Conservation (phyloP, 2,329 filamentous ascomycete species). For the Cercospora beticola region DNA sequence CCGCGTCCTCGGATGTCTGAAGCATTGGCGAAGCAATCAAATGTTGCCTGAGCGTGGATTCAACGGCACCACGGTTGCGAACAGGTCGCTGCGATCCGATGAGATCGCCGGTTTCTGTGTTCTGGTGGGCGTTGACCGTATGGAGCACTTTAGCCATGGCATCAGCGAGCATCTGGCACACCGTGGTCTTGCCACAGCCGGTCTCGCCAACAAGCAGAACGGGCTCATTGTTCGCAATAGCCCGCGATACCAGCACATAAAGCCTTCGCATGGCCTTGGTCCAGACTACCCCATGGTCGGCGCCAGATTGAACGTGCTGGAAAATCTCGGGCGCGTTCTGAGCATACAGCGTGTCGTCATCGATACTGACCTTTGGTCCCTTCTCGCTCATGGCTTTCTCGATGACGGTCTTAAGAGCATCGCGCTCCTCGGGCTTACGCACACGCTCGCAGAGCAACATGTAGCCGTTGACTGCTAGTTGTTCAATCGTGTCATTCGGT, state of each 20-base stretch:
- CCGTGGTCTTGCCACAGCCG: conserved; percentile 95
- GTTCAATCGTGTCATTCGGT: conserved; percentile 78
- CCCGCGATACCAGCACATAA: conserved; percentile 83
- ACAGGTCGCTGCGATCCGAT: conserved; percentile 94
- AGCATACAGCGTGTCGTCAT: conserved; percentile 72
- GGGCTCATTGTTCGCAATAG: conserved; percentile 86
- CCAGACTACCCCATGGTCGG: conserved; percentile 76
- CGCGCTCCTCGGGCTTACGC: conserved; percentile 81
- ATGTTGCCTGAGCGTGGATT: conserved; percentile 64
- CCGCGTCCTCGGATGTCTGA: conserved; percentile 22
- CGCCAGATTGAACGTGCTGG: conserved; percentile 40
- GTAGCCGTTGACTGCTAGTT: conserved; percentile 88
- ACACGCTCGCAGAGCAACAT: conserved; percentile 96
- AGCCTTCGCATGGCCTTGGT: conserved; percentile 90
- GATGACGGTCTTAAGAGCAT: conserved; percentile 81
- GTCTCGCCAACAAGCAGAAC: conserved; percentile 95
- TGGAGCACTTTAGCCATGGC: conserved; percentile 73
- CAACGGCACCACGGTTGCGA: conserved; percentile 74
- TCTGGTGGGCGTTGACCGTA: conserved; percentile 96
- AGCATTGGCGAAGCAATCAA: conserved; percentile 47
- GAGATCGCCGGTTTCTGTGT: conserved; percentile 94
- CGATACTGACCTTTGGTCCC: conserved; percentile 65
- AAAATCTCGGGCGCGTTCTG: conserved; percentile 40
- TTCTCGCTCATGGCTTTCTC: conserved; percentile 75
- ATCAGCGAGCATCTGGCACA: conserved; percentile 88